Evolutionary conservation across 495 filamentous ascomycete genomes (phyloP).

Genomic region (Margaritispora aquatica): DNA sequence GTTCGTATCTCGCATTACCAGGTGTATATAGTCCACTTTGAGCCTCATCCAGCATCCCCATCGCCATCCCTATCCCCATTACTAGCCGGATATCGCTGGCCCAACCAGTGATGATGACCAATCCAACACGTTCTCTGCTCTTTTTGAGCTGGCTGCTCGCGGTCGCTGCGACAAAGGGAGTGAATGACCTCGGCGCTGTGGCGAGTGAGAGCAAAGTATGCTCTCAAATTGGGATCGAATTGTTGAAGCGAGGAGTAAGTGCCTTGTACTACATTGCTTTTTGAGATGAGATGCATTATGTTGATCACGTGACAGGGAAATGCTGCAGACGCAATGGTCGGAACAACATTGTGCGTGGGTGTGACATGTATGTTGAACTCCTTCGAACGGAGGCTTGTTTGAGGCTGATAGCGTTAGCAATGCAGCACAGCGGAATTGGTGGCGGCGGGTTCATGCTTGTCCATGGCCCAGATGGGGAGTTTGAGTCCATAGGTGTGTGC

Average conservation of each 20-base stretch:
- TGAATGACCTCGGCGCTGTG: conserved; percentile 60
- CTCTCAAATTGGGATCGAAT: conserved; percentile 66
- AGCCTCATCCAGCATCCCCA: too few species aligned
- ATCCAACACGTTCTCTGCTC: background rate
- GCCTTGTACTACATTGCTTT: background rate
- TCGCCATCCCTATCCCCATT: too few species aligned
- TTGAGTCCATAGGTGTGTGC: conserved; percentile 54
- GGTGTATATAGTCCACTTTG: too few species aligned
- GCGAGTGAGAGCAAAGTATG: conserved; percentile 73
- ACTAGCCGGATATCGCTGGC: too few species aligned
- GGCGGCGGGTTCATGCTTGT: conserved; percentile 88
- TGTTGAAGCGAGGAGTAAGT: conserved; percentile 50
- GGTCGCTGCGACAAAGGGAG: background rate
- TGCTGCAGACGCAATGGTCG: conserved; percentile 69
- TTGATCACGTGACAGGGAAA: conserved; percentile 41
- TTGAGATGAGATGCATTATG: background rate
- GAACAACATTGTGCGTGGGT: conserved; percentile 68
- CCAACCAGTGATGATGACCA: background rate
- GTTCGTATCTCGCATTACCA: too few species aligned
- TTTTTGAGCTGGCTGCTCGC: background rate
- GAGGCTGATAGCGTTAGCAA: conserved; percentile 35
- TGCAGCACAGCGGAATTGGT: conserved; percentile 85
- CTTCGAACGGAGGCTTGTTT: background rate
- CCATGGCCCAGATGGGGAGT: conserved; percentile 52
- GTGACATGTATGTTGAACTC: conserved; percentile 50